phyloP scores from a whole-genome alignment of 1,284 basidiomycete genomes.

The Mycena citricolor region DNA sequence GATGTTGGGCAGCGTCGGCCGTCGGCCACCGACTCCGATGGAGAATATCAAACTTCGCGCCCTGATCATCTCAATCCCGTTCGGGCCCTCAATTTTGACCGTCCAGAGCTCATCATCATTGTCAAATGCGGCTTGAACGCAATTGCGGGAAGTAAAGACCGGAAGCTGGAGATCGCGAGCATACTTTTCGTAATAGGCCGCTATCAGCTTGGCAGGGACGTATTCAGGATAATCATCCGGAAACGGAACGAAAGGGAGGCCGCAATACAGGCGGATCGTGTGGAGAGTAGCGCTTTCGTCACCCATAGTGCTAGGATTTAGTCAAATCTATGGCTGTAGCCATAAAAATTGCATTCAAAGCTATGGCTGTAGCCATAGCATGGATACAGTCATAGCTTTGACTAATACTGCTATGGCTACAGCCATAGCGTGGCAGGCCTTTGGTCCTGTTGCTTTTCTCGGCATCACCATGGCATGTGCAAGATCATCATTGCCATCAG shows the following conservation, averaged over 20 bases:
- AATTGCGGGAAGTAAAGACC: constrained; percentile 12
- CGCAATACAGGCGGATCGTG: constrained; percentile 18
- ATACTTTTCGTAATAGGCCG: constrained; percentile 18
- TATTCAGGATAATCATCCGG: constrained; percentile 18
- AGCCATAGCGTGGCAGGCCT: no score
- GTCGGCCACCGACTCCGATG: constrained; percentile 16
- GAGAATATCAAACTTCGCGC: constrained; percentile 16
- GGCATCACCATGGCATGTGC: no score
- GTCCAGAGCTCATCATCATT: constrained; percentile 9
- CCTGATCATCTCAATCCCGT: constrained; percentile 7
- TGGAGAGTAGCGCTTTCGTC: constrained; percentile 21
- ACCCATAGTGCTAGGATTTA: no score
- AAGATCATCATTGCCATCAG: no score
- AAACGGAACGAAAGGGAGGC: constrained; percentile 19
- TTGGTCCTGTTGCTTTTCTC: no score
- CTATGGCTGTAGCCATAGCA: no score
- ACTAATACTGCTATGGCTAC: no score
- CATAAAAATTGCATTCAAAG: no score
- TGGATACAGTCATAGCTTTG: no score
- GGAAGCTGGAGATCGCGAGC: constrained; percentile 16
- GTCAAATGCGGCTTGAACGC: constrained; percentile 14
- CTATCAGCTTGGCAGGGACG: constrained; percentile 21
- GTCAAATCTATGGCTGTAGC: no score
- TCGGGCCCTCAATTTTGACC: constrained; percentile 6
- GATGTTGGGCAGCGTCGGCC: constrained; percentile 12